Percentiles rank a stretch among this genome's conserved stretches.
Conservation (phyloP, 768 basidiomycete species). For the Coprinellus micaceus region DNA sequence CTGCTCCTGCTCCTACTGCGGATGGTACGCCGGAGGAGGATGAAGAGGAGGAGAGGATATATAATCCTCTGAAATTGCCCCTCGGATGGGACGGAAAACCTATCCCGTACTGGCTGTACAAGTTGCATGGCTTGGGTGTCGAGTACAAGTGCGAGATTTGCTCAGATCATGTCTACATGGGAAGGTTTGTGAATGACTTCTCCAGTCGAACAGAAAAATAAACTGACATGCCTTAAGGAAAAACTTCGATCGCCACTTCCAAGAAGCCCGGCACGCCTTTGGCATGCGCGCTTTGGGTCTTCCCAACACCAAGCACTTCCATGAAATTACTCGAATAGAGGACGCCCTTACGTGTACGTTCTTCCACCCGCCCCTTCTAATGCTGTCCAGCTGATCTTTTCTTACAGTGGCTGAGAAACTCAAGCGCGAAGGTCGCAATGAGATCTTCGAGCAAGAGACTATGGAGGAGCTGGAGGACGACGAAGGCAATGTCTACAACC, state of each 20-base stretch:
- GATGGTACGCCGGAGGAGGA: conserved; percentile 67
- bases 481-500: conserved; percentile 97
- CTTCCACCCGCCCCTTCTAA: too few species aligned
- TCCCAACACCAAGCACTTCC: conserved; percentile 98
- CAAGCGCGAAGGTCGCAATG: conserved; percentile 93
- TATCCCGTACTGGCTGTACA: conserved; percentile 98
- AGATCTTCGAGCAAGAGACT: conserved; percentile 88
- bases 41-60: conserved; percentile 94
- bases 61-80: conserved; percentile 96
- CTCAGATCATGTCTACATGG: conserved; percentile 95
- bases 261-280: conserved; percentile 95
- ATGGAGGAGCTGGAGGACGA: conserved; percentile 99
- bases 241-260: conserved; percentile 96
- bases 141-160: conserved; percentile 98
- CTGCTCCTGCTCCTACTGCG: conserved; percentile 42
- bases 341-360: conserved; percentile 89
- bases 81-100: conserved; percentile 99
- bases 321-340: conserved; percentile 95
- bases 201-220: not conserved
- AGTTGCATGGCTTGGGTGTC: conserved; percentile 96
- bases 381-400: too few species aligned
- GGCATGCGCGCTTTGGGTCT: conserved; percentile 97
- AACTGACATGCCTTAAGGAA: conserved; percentile 48
- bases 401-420: conserved; percentile 89
- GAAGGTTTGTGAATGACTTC: conserved; percentile 54